phyloP scores from a whole-genome alignment of 2,329 filamentous ascomycete genomes.

The Claviceps sp. region DNA sequence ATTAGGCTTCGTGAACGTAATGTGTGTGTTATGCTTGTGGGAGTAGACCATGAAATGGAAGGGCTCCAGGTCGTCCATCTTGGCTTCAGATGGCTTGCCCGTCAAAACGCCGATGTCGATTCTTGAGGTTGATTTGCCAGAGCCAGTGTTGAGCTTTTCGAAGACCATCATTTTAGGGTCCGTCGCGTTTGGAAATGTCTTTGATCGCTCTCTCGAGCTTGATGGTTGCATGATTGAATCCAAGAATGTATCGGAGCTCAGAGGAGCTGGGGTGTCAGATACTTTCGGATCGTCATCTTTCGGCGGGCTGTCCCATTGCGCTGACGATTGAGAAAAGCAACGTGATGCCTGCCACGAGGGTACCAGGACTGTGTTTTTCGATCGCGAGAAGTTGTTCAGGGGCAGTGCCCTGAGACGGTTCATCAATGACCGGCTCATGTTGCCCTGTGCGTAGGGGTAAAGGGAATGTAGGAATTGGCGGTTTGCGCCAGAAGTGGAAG shows the following conservation, averaged over 20 bases:
- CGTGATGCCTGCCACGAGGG: slow-evolving; percentile 15
- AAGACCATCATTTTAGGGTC: slow-evolving; percentile 26
- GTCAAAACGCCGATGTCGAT: slow-evolving; percentile 21
- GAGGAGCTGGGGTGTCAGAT: slow-evolving; percentile 8
- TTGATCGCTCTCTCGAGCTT: slow-evolving; percentile 6
- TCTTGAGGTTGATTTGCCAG: slow-evolving; percentile 13
- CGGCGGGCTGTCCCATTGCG: slow-evolving; percentile 14
- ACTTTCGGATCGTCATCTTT: slow-evolving; percentile 11
- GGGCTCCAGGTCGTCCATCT: slow-evolving; percentile 38
- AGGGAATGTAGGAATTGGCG: not conserved
- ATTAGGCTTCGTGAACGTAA: slow-evolving; percentile 77
- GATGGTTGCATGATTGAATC: slow-evolving; percentile 21
- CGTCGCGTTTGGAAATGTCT: slow-evolving; percentile 18
- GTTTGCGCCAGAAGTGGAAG: too few relatives aligned
- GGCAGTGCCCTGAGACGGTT: slow-evolving; percentile 30
- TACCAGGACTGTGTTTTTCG: slow-evolving; percentile 12
- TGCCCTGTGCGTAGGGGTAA: slow-evolving; percentile 11
- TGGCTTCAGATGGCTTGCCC: slow-evolving; percentile 11
- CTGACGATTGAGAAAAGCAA: slow-evolving; percentile 26
- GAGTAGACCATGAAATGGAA: slow-evolving; percentile 81
- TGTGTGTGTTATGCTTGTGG: slow-evolving; percentile 88
- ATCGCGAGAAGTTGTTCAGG: slow-evolving; percentile 13
- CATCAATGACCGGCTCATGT: slow-evolving; percentile 31
- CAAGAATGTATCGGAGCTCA: slow-evolving; percentile 18
- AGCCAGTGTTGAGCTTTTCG: slow-evolving; percentile 17